Evolutionary conservation across 768 basidiomycete species (phyloP).

Genomic region (Termitomyces sp.): DNA sequence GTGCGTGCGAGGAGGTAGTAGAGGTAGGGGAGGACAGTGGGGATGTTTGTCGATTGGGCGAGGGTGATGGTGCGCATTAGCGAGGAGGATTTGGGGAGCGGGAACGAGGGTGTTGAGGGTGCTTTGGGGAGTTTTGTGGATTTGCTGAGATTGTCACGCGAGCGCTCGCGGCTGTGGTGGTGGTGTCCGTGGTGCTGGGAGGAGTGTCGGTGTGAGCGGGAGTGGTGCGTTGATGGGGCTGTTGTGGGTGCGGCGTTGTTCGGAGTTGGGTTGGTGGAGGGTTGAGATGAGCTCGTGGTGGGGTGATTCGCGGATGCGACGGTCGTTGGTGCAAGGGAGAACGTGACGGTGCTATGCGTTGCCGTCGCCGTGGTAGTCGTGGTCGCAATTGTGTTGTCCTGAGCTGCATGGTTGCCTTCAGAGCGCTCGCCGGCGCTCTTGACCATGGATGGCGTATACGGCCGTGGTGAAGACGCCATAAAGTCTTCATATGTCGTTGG

Average conservation of each 20-base stretch:
- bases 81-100: slow-evolving; percentile 25
- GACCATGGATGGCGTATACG: not conserved
- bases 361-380: not conserved
- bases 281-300: not conserved
- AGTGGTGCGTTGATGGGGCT: not conserved
- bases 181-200: not conserved
- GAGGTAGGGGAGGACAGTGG: slow-evolving; percentile 43
- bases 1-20: slow-evolving; percentile 50
- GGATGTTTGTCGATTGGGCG: slow-evolving; percentile 38
- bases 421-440: not conserved
- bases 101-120: not conserved
- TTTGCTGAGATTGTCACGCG: not conserved
- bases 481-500: slow-evolving; percentile 40
- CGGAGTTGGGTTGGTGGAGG: not conserved
- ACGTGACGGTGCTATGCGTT: not conserved
- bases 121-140: not conserved
- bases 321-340: slow-evolving; percentile 3
- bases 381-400: not conserved
- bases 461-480: slow-evolving; percentile 23
- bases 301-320: not conserved
- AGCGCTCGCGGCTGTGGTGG: not conserved
- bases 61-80: slow-evolving; percentile 45
- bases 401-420: not conserved
- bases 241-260: no score
- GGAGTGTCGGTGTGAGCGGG: not conserved